Conservation (phyloP, 148 eudicot genomes). For the Vaccinium corymbosum region DNA sequence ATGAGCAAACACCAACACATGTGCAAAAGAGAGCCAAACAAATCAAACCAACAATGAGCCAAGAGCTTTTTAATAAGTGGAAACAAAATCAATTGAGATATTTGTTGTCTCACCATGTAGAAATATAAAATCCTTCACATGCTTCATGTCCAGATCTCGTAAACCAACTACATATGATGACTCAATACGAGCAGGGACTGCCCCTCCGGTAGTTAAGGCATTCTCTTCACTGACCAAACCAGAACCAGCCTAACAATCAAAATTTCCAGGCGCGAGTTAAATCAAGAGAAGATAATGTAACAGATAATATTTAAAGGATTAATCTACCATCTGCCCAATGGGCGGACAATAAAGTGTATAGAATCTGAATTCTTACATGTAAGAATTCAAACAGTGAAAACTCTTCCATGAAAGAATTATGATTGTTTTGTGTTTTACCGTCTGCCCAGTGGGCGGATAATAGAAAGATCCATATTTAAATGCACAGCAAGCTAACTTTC, state of each 20-base stretch:
- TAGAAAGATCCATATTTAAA: neutral
- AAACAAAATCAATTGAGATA: conserved; percentile 8
- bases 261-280: conserved; percentile 3
- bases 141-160: conserved; percentile 82
- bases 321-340: too few species aligned
- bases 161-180: conserved; percentile 73
- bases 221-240: conserved; percentile 79
- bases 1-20: neutral
- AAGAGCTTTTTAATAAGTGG: neutral
- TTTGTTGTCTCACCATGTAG: conserved; percentile 64
- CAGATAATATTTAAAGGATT: neutral
- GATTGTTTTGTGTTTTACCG: too few species aligned
- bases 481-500: neutral
- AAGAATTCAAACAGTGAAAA: too few species aligned
- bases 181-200: conserved; percentile 69
- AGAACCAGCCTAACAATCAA: conserved; percentile 66
- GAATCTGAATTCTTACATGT: too few species aligned
- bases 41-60: neutral
- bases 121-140: conserved; percentile 87
- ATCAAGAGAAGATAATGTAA: neutral
- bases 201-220: conserved; percentile 44
- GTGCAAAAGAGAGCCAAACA: neutral
- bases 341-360: too few species aligned
- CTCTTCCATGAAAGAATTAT: too few species aligned
- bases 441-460: too few species aligned